Conservation (phyloP, 83 land plant genomes). For the Isoetes engelmannii region DNA sequence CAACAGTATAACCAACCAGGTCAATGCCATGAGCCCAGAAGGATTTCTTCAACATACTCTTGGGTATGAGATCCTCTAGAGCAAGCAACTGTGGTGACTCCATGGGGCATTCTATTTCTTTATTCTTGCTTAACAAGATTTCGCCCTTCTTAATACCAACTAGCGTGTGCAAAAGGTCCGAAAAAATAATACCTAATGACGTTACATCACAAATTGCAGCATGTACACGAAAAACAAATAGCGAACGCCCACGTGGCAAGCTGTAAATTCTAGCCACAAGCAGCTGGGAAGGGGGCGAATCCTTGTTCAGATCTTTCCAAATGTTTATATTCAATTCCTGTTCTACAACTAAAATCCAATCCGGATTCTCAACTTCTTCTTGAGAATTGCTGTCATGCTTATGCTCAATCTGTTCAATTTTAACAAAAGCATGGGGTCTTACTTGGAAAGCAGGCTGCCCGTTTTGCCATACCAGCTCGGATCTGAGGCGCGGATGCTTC, state of each 20-base stretch:
- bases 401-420: conserved; percentile 14
- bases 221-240: conserved; percentile 27
- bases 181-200: conserved; percentile 21
- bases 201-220: conserved; percentile 30
- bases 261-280: conserved; percentile 17
- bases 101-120: not conserved
- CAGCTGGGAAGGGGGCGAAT: conserved; percentile 14
- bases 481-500: conserved; percentile 30
- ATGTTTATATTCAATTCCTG: not conserved
- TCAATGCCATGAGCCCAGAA: not conserved
- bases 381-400: not conserved
- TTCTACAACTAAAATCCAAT: not conserved
- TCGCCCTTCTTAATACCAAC: conserved; percentile 1
- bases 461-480: conserved; percentile 29
- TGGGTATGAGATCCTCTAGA: not conserved
- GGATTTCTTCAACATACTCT: not conserved
- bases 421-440: conserved; percentile 12
- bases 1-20: not conserved
- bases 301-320: conserved; percentile 10
- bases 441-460: conserved; percentile 32
- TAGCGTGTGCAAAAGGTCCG: conserved; percentile 26
- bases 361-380: not conserved
- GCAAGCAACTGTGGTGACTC: not conserved
- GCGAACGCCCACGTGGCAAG: conserved; percentile 16
- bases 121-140: too few species aligned